Percentiles rank a stretch among this genome's conserved stretches.
These are phyloP conservation scores for Leishmania braziliensis DNA, from an alignment of 208 protist species.

Conservation along the genomic window DNA sequence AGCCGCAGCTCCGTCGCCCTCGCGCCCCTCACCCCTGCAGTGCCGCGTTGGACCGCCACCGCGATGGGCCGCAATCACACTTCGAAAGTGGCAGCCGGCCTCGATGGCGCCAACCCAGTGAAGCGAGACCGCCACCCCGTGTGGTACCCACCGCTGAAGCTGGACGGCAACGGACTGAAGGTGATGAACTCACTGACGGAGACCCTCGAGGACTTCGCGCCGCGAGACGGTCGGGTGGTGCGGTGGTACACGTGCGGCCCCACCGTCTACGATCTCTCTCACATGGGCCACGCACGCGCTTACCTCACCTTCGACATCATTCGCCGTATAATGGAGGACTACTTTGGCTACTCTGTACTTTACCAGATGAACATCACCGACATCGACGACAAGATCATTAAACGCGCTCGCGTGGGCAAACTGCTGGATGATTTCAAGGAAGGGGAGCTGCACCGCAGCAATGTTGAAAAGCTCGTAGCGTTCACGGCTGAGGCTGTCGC, in stretches of 20 bases:
- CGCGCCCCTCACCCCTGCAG: not conserved
- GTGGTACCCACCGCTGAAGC: slow-evolving; percentile 69
- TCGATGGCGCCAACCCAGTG: slow-evolving; percentile 44
- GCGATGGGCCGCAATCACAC: not conserved
- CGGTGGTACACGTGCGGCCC: slow-evolving; percentile 98
- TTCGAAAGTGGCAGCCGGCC: slow-evolving; percentile 34
- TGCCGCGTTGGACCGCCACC: not conserved
- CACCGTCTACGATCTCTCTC: slow-evolving; percentile 97
- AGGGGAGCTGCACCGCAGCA: slow-evolving; percentile 28
- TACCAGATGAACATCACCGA: slow-evolving; percentile 99
- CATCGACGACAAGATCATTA: slow-evolving; percentile 99
- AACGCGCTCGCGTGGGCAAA: slow-evolving; percentile 89
- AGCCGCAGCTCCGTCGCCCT: not conserved
- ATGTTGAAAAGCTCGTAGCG: slow-evolving; percentile 42
- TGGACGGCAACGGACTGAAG: slow-evolving; percentile 38
- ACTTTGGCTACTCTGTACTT: slow-evolving; percentile 94
- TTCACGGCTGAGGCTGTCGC: slow-evolving; percentile 59
- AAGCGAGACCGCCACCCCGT: slow-evolving; percentile 67
- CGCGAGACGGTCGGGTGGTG: slow-evolving; percentile 62
- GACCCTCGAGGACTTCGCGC: slow-evolving; percentile 68
- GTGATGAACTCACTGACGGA: slow-evolving; percentile 91
- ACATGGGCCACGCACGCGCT: slow-evolving; percentile 98
- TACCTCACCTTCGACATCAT: slow-evolving; percentile 99
- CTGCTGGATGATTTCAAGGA: slow-evolving; percentile 80
- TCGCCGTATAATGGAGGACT: slow-evolving; percentile 96